A percentile compares a stretch with the other conserved stretches of the same genome.
phyloP scores from a whole-genome alignment of 1,284 basidiomycete species.

The Boletellus deceptivus region DNA sequence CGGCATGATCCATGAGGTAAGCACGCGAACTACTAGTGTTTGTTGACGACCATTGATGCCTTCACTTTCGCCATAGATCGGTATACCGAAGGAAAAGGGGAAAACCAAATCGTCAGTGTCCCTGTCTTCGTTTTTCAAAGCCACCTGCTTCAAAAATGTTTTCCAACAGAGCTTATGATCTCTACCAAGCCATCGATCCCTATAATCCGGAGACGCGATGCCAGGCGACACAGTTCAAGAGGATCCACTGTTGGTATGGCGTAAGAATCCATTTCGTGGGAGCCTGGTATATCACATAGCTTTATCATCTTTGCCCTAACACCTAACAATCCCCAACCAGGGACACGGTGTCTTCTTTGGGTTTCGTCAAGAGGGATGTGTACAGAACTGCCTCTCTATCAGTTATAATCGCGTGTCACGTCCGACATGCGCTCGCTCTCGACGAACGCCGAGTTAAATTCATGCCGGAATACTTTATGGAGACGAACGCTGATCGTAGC shows the following conservation, averaged over 20 bases:
- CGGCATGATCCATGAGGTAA: slow-evolving; percentile 35
- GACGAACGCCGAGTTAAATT: slow-evolving; percentile 40
- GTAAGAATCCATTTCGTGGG: slow-evolving; percentile 37
- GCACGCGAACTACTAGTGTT: not conserved
- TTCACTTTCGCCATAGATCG: slow-evolving; percentile 10
- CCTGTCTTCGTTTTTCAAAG: no score
- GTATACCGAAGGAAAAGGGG: slow-evolving; percentile 1
- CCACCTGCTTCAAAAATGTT: not conserved
- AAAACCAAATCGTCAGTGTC: slow-evolving; percentile 4
- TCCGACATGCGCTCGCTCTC: slow-evolving; percentile 19
- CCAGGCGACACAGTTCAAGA: slow-evolving; percentile 29
- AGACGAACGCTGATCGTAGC: slow-evolving; percentile 19
- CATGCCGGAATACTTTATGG: slow-evolving; percentile 31
- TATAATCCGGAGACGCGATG: not conserved
- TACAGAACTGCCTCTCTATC: no score
- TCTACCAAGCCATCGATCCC: no score
- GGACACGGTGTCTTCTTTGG: slow-evolving; percentile 41
- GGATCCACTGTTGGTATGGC: slow-evolving; percentile 26
- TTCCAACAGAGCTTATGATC: slow-evolving; percentile 21
- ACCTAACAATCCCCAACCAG: no score
- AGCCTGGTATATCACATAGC: slow-evolving; percentile 29
- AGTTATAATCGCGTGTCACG: no score
- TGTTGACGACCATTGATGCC: slow-evolving; percentile 28
- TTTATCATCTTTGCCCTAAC: no score
- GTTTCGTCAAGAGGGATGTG: slow-evolving; percentile 12